Evolutionary conservation across 164 flowering plant genomes (phyloP), one percentile per base, ranked within the genome.

Genomic region (Stephania cephalantha): DNA sequence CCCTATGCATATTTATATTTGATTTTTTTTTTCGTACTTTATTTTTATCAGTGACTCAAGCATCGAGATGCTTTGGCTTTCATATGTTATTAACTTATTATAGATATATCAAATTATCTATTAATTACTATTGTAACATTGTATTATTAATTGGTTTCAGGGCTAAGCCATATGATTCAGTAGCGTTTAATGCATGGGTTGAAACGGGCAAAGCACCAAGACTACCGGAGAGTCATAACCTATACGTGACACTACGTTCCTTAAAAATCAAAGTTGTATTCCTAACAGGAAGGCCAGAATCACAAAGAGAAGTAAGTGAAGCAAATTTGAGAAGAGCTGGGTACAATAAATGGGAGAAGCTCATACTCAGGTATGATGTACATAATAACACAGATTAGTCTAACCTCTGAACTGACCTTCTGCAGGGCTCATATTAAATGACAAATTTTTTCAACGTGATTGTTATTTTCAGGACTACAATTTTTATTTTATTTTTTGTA

Each of bases 281-380:
- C 44, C 0, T 82, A 17, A 75, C 84, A 4, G 84, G 84, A 72
- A 82, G 78, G 73, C 0, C 11, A 3, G 70, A 72, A 46, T 17
- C 0, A 12, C 69, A 42, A 7, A 74, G 78, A 66, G 7, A 55
- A 5, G 44, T 65, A 11, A 79, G 80, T 1, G 48, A 3, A 12
- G n/a, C 30, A 9, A 82, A 82, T 70, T 50, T 82, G 0, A 65
- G 52, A 17, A 69, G 53, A 9, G 70, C 13, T 2, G 84, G 82
- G 7, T 82, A 29, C 70, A 6, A 25, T 31, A 69, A 46, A 1
- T 75, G 80, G 80, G 71, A 75, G 67, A 79, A 69, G 70, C 74
- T 82, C 12, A 50, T 82, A 2, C 71, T 82, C 13, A 82, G 31
- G 82, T 82, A 79, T 25, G 0, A 25, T 25, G 25, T 25, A 76